These are phyloP conservation scores for Solanum rostratum DNA, from an alignment of 257 asterid genomes.

Conservation along the genomic window DNA sequence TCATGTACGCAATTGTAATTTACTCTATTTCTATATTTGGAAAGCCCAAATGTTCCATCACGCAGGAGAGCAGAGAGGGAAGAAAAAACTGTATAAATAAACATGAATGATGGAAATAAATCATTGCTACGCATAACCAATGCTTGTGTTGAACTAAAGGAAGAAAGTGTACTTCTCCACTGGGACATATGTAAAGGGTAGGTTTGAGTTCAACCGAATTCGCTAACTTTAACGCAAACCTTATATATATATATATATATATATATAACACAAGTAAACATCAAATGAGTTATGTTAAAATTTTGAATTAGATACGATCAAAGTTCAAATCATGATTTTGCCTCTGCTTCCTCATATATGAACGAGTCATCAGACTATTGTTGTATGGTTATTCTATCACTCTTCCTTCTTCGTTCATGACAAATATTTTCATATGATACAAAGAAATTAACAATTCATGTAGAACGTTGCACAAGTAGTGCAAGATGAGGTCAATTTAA, in stretches of 20 bases:
- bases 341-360: neutral
- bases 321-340: neutral
- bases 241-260: too few species aligned
- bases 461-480: neutral
- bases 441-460: neutral
- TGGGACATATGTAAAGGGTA: neutral
- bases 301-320: neutral
- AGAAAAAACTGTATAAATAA: neutral
- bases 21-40: neutral
- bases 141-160: neutral
- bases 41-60: neutral
- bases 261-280: neutral
- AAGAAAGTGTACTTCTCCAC: neutral
- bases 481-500: neutral
- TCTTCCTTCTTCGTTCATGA: neutral
- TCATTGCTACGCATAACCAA: neutral
- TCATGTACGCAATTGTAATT: neutral
- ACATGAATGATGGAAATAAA: neutral
- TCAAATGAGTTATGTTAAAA: neutral
- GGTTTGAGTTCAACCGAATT: neutral
- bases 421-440: neutral
- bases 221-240: neutral
- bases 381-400: neutral
- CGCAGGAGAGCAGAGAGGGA: neutral
- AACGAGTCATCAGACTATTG: neutral